Percentiles rank a stretch among this genome's conserved stretches.
Conservation (phyloP, 345 rosid genomes). For the Boechera retrofracta region DNA sequence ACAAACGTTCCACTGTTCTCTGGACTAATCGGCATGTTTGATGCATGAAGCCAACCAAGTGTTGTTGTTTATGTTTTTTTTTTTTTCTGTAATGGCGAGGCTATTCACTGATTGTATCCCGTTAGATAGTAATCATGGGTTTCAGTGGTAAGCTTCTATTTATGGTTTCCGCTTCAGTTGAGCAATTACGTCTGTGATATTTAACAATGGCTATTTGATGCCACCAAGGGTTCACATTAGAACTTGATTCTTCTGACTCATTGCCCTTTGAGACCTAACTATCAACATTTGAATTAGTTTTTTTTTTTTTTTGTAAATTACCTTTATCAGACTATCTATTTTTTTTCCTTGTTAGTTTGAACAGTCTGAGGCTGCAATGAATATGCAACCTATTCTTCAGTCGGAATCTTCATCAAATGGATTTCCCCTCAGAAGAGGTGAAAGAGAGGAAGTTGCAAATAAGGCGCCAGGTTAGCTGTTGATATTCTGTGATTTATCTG, state of each 20-base stretch:
- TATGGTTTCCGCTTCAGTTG: slow-evolving; percentile 6
- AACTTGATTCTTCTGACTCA: background rate
- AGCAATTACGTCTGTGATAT: slow-evolving; percentile 4
- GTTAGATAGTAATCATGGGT: slow-evolving; percentile 13
- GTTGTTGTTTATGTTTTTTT: slow-evolving; percentile 3
- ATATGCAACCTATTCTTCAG: slow-evolving; percentile 56
- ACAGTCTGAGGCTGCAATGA: slow-evolving; percentile 51
- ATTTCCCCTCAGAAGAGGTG: slow-evolving; percentile 61
- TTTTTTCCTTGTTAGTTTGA: slow-evolving; percentile 16
- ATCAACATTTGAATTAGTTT: background rate
- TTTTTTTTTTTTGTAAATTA: background rate
- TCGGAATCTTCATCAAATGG: slow-evolving; percentile 70
- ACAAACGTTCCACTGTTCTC: slow-evolving; percentile 1
- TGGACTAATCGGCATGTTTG: slow-evolving; percentile 20
- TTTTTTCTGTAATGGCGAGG: background rate
- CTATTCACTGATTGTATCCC: slow-evolving; percentile 5
- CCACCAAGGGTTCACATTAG: slow-evolving; percentile 1
- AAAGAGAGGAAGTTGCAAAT: slow-evolving; percentile 61
- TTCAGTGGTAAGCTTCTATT: background rate
- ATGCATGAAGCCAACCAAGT: slow-evolving; percentile 16
- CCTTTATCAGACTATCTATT: background rate
- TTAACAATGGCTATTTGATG: slow-evolving; percentile 13
- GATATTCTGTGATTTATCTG: slow-evolving; percentile 20
- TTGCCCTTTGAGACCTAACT: slow-evolving; percentile 12
- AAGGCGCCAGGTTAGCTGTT: slow-evolving; percentile 59